phyloP scores from a whole-genome alignment of 805 yeast species.

The Nakazawaea ambrosiae region DNA sequence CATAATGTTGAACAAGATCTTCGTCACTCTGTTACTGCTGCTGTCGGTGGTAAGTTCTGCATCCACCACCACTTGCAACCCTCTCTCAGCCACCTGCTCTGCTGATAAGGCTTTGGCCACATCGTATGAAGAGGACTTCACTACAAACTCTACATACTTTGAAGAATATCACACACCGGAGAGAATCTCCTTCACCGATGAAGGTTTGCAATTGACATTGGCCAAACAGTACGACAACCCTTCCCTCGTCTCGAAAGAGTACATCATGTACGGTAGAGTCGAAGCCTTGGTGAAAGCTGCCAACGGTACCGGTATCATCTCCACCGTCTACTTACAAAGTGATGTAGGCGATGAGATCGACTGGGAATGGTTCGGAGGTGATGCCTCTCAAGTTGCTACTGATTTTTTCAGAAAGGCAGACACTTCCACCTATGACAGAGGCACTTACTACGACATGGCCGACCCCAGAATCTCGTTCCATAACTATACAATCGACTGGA shows the following conservation, averaged over 20 bases:
- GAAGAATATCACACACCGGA: constrained; percentile 33
- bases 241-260: constrained; percentile 66
- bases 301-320: constrained; percentile 70
- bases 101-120: constrained; percentile 59
- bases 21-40: neutral
- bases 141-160: constrained; percentile 37
- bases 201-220: constrained; percentile 61
- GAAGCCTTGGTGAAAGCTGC: constrained; percentile 71
- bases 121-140: constrained; percentile 46
- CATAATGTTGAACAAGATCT: no score
- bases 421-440: constrained; percentile 73
- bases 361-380: constrained; percentile 82
- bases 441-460: constrained; percentile 54
- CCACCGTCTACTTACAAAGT: constrained; percentile 71
- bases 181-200: constrained; percentile 36
- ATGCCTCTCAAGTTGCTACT: constrained; percentile 65
- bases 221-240: constrained; percentile 70
- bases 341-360: constrained; percentile 91
- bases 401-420: constrained; percentile 79
- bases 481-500: constrained; percentile 73
- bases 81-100: constrained; percentile 23
- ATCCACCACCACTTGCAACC: constrained; percentile 21
- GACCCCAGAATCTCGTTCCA: constrained; percentile 46
- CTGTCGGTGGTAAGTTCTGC: neutral
- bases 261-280: constrained; percentile 83